These are phyloP conservation scores for Xylaria longipes DNA, from an alignment of 495 filamentous ascomycete genomes.

Conservation along the genomic window DNA sequence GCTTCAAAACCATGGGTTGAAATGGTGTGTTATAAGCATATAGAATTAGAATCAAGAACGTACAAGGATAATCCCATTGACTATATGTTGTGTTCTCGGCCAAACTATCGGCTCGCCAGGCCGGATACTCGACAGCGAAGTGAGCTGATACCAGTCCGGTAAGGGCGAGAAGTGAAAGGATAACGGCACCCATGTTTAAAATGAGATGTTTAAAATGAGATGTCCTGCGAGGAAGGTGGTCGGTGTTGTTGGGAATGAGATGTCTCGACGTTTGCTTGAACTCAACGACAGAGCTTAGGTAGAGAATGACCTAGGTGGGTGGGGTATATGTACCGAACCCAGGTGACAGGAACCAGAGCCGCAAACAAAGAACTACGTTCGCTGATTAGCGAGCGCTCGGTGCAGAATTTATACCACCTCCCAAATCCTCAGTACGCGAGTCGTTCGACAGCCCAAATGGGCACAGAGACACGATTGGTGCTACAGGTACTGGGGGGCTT, in stretches of 20 bases:
- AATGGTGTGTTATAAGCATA: background rate
- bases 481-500: background rate
- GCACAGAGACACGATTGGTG: background rate
- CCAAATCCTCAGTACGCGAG: background rate
- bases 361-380: background rate
- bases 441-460: slow-evolving; percentile 10
- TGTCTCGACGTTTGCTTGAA: background rate
- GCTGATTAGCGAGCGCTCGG: background rate
- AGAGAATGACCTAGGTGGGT: background rate
- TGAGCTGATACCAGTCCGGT: slow-evolving; percentile 58
- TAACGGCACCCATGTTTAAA: slow-evolving; percentile 39
- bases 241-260: background rate
- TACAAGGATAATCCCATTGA: slow-evolving; percentile 68
- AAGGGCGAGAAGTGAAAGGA: slow-evolving; percentile 43
- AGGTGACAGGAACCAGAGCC: background rate
- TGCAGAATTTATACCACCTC: background rate
- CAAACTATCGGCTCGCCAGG: slow-evolving; percentile 62
- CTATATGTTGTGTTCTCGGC: slow-evolving; percentile 42
- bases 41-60: slow-evolving; percentile 27
- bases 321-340: too few species aligned
- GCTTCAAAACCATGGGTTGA: slow-evolving; percentile 12
- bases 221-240: background rate
- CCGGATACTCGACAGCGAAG: slow-evolving; percentile 63
- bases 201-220: slow-evolving; percentile 15
- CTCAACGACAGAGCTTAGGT: background rate